phyloP scores from a whole-genome alignment of 164 flowering plant species.

The Pachysandra terminalis region DNA sequence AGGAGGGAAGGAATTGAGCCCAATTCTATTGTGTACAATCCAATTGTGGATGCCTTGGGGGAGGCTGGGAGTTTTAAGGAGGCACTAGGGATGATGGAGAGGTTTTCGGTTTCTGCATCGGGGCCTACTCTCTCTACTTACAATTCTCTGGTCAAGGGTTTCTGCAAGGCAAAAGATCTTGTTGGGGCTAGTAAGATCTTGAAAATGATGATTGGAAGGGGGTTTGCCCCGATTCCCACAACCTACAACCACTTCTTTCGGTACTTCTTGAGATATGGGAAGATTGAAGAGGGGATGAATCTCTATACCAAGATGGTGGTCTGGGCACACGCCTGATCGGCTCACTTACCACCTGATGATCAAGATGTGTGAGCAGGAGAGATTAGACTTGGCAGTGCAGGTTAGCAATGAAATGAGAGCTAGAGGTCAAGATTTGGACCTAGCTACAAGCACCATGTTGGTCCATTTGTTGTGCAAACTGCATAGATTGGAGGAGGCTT shows the following conservation, averaged over 20 bases:
- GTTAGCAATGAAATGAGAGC: constrained; percentile 69
- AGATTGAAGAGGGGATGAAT: constrained; percentile 59
- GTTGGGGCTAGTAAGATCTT: constrained; percentile 58
- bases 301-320: constrained; percentile 69
- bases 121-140: constrained; percentile 72
- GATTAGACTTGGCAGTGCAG: constrained; percentile 56
- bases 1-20: constrained; percentile 53
- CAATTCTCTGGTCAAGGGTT: constrained; percentile 66
- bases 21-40: constrained; percentile 61
- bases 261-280: constrained; percentile 32
- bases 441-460: constrained; percentile 69
- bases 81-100: constrained; percentile 55
- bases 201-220: constrained; percentile 68
- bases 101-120: constrained; percentile 44
- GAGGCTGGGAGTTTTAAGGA: constrained; percentile 75
- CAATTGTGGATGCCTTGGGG: constrained; percentile 70
- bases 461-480: constrained; percentile 67
- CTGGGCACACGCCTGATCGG: constrained; percentile 60
- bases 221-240: constrained; percentile 25
- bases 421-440: constrained; percentile 65
- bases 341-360: constrained; percentile 67
- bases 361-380: constrained; percentile 66
- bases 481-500: constrained; percentile 61
- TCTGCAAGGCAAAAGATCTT: constrained; percentile 54
- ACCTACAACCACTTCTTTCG: not conserved